These are phyloP conservation scores for Phialocephala sp. DNA, from an alignment of 2,329 filamentous ascomycete species.

Conservation along the genomic window DNA sequence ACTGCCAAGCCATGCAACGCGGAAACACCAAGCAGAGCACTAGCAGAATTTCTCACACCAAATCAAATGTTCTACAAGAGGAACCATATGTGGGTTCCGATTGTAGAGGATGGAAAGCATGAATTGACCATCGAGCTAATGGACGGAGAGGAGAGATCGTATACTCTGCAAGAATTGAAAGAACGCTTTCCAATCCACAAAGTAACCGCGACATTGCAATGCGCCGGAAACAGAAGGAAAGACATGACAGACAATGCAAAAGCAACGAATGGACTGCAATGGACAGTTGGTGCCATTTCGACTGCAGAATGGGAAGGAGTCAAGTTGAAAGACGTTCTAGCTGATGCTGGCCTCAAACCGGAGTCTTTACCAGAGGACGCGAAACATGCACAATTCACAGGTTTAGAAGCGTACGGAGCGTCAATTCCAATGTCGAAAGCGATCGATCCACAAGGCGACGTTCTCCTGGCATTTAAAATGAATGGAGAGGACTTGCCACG, in stretches of 20 bases:
- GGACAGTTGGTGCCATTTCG: constrained; percentile 4
- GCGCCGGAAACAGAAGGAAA: constrained; percentile 7
- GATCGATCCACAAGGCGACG: constrained; percentile 38
- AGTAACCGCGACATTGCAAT: constrained; percentile 5
- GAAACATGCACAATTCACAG: constrained; percentile 4
- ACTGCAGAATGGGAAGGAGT: constrained; percentile 8
- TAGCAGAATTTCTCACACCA: constrained; percentile 2
- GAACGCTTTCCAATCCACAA: constrained; percentile 2
- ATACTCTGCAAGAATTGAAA: not conserved
- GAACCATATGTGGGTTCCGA: constrained; percentile 9
- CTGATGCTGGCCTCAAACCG: constrained; percentile 3
- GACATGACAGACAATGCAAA: constrained; percentile 5
- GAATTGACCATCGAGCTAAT: not conserved
- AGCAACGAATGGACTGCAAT: not conserved
- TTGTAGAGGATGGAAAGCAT: not conserved
- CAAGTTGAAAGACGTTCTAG: constrained; percentile 1
- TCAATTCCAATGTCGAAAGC: constrained; percentile 10
- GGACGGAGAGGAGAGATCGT: constrained; percentile 6
- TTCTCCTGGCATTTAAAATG: constrained; percentile 55
- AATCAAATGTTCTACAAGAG: not conserved
- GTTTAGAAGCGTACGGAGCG: not conserved
- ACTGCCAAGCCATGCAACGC: constrained; percentile 3
- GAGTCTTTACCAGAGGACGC: constrained; percentile 1
- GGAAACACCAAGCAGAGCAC: not conserved
- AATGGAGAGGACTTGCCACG: constrained; percentile 50